A percentile compares a stretch with the other conserved stretches of the same genome.
These are phyloP conservation scores for Solanum medicagineum DNA, from an alignment of 257 asterid genomes.

Conservation along the genomic window DNA sequence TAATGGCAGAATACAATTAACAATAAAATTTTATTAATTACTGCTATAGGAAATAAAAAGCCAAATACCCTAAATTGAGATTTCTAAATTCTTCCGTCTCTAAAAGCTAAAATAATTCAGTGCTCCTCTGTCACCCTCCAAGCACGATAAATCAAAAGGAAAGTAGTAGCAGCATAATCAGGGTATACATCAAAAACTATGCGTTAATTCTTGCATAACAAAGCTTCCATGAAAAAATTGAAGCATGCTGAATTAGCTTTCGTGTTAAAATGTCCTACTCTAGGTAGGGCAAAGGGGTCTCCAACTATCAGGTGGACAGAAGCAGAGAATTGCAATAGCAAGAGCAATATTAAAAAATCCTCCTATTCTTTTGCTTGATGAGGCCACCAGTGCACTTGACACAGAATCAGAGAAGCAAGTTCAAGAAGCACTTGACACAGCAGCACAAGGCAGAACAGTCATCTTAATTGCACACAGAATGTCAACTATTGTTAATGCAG, in stretches of 20 bases:
- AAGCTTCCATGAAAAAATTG: neutral
- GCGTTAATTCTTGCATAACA: neutral
- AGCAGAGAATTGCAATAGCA: constrained; percentile 87
- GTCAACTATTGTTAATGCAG: constrained; percentile 75
- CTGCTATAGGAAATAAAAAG: neutral
- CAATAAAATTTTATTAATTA: neutral
- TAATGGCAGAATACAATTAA: neutral
- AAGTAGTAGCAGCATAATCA: neutral
- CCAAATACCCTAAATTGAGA: neutral
- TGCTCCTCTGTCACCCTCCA: neutral
- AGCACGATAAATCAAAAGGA: neutral
- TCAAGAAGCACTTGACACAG: constrained; percentile 71
- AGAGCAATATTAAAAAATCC: constrained; percentile 71
- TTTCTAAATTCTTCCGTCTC: neutral
- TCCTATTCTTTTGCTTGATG: constrained; percentile 72
- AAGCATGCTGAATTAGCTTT: constrained; percentile 5
- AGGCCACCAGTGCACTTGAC: constrained; percentile 92
- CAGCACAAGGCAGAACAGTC: constrained; percentile 72
- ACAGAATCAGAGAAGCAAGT: constrained; percentile 79
- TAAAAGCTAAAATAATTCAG: neutral
- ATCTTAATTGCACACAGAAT: constrained; percentile 72
- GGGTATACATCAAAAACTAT: neutral
- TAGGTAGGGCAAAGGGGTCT: constrained; percentile 83
- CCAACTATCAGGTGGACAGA: constrained; percentile 88
- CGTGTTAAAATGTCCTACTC: neutral